Conservation (phyloP, 1,139 yeast species). For the Lodderomyces oxycetoniae region DNA sequence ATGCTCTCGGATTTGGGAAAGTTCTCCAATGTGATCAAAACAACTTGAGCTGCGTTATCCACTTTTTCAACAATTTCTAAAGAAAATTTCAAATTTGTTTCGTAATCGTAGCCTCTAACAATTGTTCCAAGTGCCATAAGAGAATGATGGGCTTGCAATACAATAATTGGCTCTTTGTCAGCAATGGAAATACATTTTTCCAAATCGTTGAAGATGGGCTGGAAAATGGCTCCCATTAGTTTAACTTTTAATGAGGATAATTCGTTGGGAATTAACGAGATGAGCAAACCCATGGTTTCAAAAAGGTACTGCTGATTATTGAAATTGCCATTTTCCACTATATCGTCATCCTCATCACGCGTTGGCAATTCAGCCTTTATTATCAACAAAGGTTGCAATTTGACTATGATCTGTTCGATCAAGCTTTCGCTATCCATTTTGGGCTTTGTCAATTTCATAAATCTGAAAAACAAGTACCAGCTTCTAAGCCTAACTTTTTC, state of each 20-base stretch:
- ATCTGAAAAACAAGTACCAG: constrained; percentile 86
- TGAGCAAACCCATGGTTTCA: constrained; percentile 71
- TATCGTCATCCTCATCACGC: constrained; percentile 49
- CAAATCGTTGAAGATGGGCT: constrained; percentile 72
- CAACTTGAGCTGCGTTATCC: constrained; percentile 73
- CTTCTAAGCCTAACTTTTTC: constrained; percentile 76
- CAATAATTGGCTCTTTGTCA: constrained; percentile 41
- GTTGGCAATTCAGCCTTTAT: constrained; percentile 57
- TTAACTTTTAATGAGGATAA: constrained; percentile 34
- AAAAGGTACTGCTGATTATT: constrained; percentile 77
- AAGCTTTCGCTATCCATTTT: constrained; percentile 28
- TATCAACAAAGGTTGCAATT: constrained; percentile 47
- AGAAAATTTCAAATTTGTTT: constrained; percentile 25
- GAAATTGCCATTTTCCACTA: constrained; percentile 59
- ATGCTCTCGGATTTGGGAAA: constrained; percentile 63
- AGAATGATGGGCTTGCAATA: constrained; percentile 79
- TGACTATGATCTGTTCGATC: constrained; percentile 35
- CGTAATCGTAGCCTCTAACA: constrained; percentile 72
- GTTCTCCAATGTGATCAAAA: constrained; percentile 75
- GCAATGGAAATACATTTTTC: constrained; percentile 52
- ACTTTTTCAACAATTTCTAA: constrained; percentile 48
- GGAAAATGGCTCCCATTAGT: constrained; percentile 59
- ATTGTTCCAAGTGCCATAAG: constrained; percentile 87
- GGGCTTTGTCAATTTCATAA: constrained; percentile 73
- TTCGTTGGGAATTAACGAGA: constrained; percentile 38